Base-by-base conservation (phyloP, 768 basidiomycete species). In the Russula earlei region DNA sequence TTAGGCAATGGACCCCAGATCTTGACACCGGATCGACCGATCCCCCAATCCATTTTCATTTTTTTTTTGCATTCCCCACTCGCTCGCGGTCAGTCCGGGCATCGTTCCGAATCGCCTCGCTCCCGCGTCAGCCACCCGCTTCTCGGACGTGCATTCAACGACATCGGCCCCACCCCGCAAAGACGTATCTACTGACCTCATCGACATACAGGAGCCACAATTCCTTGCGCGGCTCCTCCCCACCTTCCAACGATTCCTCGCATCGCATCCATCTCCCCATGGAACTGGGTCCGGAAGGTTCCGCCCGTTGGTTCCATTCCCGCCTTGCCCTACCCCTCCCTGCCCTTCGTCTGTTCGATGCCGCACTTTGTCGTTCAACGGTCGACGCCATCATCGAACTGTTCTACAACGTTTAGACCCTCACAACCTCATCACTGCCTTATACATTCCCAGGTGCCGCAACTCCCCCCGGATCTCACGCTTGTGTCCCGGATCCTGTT, bases 331-430 rank as follows among this genome's bases (percentile, higher is more conserved):
- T 19, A 17, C 25, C 64, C n/a, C 0, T 31, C 5, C 29, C 10
- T 31, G 29, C 29, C 29, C 29, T 31, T 31, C 7, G 29, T 31
- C 29, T 5, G 72, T 0, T 73, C 62, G 34, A 65, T 61, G 11
- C 54, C 60, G 42, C 10, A 29, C 63, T 71, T 0, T 79, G 0
- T 10, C 77, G 78, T 5, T 78, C 77, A 37, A 25, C 79, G n/a
- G 0, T 78, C 77, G 4, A 75, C 78, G 14, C 76, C 81, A 1
- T 80, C 81, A 0, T 10, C 10, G 29, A 31, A 5, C 29, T 10
- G 29, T 31, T 5, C 3, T 27, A 12, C 20, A 20, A 24, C 34
- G 10, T 17, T 25, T 38, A 29, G 36, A 38, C 49, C 20, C 27
- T 33, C 14, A 17, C 22, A 40, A 11, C 22, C 42, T 37, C 47